Evolutionary conservation across 192 early-diverging fungal species (phyloP).

Genomic region (Phycomyces blakesleeanus): DNA sequence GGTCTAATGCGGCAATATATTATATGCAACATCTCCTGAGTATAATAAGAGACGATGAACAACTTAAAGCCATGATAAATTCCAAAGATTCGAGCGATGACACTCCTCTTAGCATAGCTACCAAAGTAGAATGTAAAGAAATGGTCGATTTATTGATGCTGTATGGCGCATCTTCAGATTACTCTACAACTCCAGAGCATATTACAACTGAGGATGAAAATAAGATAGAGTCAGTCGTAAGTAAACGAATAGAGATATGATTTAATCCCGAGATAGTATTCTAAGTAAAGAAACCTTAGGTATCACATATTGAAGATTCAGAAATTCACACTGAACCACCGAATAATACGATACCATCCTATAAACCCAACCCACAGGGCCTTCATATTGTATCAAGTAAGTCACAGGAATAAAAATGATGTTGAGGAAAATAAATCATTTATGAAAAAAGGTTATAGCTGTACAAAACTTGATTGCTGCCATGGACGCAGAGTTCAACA

Average conservation of each 20-base stretch:
- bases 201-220: too few relatives aligned
- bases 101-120: slow-evolving; percentile 88
- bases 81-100: slow-evolving; percentile 69
- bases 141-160: slow-evolving; percentile 67
- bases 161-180: slow-evolving; percentile 60
- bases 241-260: background rate
- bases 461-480: slow-evolving; percentile 68
- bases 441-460: slow-evolving; percentile 21
- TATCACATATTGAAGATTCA: too few relatives aligned
- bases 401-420: background rate
- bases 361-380: slow-evolving; percentile 4
- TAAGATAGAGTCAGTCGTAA: background rate
- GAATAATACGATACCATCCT: too few relatives aligned
- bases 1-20: slow-evolving; percentile 69
- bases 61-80: slow-evolving; percentile 45
- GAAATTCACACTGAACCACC: too few relatives aligned
- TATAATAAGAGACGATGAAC: slow-evolving; percentile 19
- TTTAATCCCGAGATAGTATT: too few relatives aligned
- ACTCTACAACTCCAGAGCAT: too few relatives aligned
- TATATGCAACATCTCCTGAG: slow-evolving; percentile 82
- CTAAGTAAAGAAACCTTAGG: too few relatives aligned
- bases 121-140: slow-evolving; percentile 65
- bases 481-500: slow-evolving; percentile 64
- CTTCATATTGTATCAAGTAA: slow-evolving; percentile 17
- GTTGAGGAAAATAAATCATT: background rate